Evolutionary conservation across 2,329 filamentous ascomycete genomes (phyloP), one percentile per base, ranked within the genome.

Genomic region (Simplicillium sp.): DNA sequence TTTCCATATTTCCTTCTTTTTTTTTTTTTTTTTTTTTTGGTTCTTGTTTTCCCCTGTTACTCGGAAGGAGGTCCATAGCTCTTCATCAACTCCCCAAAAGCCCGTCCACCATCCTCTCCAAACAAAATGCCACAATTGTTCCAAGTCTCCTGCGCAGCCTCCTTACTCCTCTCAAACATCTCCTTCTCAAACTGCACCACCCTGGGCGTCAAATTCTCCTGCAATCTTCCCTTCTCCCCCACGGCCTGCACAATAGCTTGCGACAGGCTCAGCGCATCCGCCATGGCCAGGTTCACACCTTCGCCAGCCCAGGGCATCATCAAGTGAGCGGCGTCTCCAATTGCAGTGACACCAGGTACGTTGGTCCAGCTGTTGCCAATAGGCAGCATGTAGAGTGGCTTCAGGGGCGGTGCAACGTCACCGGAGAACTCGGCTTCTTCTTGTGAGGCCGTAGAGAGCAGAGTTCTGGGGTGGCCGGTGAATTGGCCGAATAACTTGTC

Each of bases 311-410:
- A 75, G 1, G 72, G 71, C 1, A 69, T 67, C 72, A 77, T 77
- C 16, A 78, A 50, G 53, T 81, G 75, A 7, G 76, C 76, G 1
- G 76, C 71, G 48, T 81, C 75, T 5, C 77, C 77, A 18, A 80
- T 61, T 12, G 78, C 50, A 0, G 77, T 78, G 4, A 73, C 50
- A 1, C 74, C 73, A 6, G 57, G 52, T 14, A 57, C 58, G 37
- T 69, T 62, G 33, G 61, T 44, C 73, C 75, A 80, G 3, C 48
- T 53, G 36, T 63, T 53, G 2, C 68, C 68, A 2, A 71, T 53
- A 0, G 75, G 74, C 9, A 82, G 62, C 51, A 68, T 66, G 50
- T 72, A 77, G 1, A 81, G 57, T 1, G 65, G 65, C 43, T 68
- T 58, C 2, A 63, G 57, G 1, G 56, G 54, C 20, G 20, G 20